Conservation (phyloP, 2,329 filamentous ascomycete species). For the Aspergillus pseudoglaucus region DNA sequence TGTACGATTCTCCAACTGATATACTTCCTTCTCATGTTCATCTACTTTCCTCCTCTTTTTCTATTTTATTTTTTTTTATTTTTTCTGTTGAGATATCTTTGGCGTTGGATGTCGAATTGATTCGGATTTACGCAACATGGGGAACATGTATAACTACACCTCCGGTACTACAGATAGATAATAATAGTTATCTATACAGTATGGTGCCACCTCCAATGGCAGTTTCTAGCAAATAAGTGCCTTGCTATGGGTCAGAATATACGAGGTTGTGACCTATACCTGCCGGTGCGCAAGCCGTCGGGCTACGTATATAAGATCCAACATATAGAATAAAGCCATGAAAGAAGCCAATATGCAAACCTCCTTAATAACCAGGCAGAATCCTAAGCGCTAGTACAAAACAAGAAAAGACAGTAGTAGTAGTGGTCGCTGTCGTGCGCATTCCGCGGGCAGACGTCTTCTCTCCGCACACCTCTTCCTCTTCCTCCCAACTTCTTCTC, state of each 20-base stretch:
- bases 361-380: no score
- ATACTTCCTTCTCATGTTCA: slow-evolving; percentile 2
- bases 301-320: neutral
- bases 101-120: neutral
- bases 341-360: neutral
- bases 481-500: slow-evolving; percentile 1
- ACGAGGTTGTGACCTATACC: neutral
- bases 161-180: slow-evolving; percentile 4
- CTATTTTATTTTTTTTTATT: neutral
- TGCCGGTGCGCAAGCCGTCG: neutral
- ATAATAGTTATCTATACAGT: neutral
- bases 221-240: no score
- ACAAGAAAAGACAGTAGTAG: neutral
- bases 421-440: slow-evolving; percentile 1
- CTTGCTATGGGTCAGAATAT: neutral
- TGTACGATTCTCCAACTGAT: slow-evolving; percentile 3
- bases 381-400: neutral
- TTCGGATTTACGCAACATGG: slow-evolving; percentile 4
- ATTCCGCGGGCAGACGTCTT: slow-evolving; percentile 11
- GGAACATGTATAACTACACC: slow-evolving; percentile 8
- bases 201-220: no score
- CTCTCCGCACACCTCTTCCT: slow-evolving; percentile 1
- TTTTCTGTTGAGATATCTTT: slow-evolving; percentile 3
- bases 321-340: neutral
- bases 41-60: slow-evolving; percentile 1